Evolutionary conservation across 345 rosid genomes (phyloP), one percentile per base, ranked within the genome.

Genomic region (Linum usitatissimum): DNA sequence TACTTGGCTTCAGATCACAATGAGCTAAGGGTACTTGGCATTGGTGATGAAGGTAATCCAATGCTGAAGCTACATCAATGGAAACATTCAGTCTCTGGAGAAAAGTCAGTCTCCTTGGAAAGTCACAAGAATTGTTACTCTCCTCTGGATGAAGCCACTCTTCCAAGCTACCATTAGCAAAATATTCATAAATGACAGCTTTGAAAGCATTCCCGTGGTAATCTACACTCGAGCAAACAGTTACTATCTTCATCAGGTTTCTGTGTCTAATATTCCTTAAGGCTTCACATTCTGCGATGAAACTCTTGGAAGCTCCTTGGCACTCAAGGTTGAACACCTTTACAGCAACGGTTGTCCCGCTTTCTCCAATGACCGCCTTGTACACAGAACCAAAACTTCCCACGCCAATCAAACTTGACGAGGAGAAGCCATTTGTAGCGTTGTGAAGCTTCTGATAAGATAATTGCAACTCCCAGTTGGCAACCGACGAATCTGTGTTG

Each of bases 241-340:
- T 51, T 12, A 51, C 19, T 51, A 51, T 18, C 55, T 51, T 51
- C 18, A 51, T 18, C 6, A 51, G 19, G 19, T 51, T 53, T 15
- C 56, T 53, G 56, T 53, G 56, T 20, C 56, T 53, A 20, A 53
- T 53, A 20, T 53, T 53, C 21, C 56, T 53, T 15, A 53, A 53
- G 21, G 56, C 56, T 53, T 53, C 19, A 53, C 56, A 53, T 53
- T 53, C 56, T 17, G 56, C 56, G 0, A 34, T 34, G 38, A 34
- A 34, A 34, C 38, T 34, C 38, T 34, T 34, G 4, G 38, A 34
- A 34, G 56, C 56, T 53, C 56, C 56, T 10, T 15, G 2, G 19
- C 21, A 5, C 21, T 53, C 19, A 17, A 53, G 56, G 18, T 53
- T 53, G 19, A 53, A 53, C 21, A 53, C 56, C 21, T 53, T 53